Percentiles rank a stretch among this genome's conserved stretches.
Conservation (phyloP, 2,329 filamentous ascomycete genomes). For the Alternaria atra region DNA sequence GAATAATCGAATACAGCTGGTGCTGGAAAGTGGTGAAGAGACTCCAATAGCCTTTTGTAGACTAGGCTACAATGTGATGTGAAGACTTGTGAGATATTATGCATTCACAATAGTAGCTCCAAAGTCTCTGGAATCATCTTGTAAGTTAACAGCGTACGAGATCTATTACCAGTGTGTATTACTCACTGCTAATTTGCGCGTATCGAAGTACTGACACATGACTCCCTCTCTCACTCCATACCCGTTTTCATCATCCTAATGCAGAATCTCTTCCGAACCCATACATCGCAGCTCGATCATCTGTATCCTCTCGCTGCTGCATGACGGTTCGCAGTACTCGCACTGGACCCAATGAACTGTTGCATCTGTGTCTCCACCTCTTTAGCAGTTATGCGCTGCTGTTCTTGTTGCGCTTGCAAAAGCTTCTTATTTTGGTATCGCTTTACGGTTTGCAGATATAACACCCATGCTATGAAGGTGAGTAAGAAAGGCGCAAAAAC, state of each 20-base stretch:
- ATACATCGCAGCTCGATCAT: background rate
- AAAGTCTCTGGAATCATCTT: background rate
- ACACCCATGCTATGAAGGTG: slow-evolving; percentile 8
- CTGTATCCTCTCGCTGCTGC: background rate
- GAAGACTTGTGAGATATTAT: background rate
- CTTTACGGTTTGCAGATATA: background rate
- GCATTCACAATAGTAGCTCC: background rate
- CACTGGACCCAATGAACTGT: slow-evolving; percentile 2
- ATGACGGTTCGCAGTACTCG: background rate
- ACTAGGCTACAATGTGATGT: background rate
- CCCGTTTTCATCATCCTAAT: background rate
- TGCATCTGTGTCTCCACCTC: slow-evolving; percentile 14
- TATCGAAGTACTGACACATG: background rate
- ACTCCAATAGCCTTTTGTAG: background rate
- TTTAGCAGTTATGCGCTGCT: background rate
- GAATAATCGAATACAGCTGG: background rate
- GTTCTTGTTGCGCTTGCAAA: background rate
- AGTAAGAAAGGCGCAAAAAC: slow-evolving; percentile 18
- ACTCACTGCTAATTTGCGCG: background rate
- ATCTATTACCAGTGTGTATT: background rate
- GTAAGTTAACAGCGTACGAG: background rate
- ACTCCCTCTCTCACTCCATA: background rate
- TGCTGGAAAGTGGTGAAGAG: background rate
- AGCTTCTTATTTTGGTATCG: slow-evolving; percentile 4
- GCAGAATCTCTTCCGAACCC: background rate